Percentiles rank a stretch among this genome's conserved stretches.
These are phyloP conservation scores for Toxoplasma gondii DNA, from an alignment of 169 alveolate genomes.

Conservation along the genomic window DNA sequence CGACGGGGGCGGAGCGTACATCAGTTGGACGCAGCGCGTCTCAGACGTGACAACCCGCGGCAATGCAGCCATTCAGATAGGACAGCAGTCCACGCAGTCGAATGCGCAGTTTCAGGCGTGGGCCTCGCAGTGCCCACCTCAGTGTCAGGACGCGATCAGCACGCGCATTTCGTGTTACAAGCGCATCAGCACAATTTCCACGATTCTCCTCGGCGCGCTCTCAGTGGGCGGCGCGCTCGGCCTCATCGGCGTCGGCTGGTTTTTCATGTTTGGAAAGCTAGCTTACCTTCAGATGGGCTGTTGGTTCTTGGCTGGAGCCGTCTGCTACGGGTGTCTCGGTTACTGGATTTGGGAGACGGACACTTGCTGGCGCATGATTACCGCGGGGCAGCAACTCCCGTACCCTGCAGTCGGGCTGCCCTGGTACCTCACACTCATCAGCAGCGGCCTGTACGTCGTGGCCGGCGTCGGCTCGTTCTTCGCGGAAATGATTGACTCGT, in stretches of 20 bases:
- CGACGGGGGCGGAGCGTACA: constrained; percentile 25
- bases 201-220: constrained; percentile 32
- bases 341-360: constrained; percentile 51
- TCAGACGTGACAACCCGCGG: not conserved
- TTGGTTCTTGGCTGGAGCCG: not conserved
- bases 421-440: not conserved
- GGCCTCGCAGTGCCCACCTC: constrained; percentile 67
- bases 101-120: constrained; percentile 54
- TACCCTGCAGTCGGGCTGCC: constrained; percentile 7
- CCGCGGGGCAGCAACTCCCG: constrained; percentile 43
- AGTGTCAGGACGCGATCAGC: constrained; percentile 61
- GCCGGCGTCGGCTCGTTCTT: not conserved
- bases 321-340: constrained; percentile 16
- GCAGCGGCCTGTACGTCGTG: not conserved
- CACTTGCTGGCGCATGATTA: constrained; percentile 45
- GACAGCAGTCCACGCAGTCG: constrained; percentile 45
- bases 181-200: constrained; percentile 35
- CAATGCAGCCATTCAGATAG: constrained; percentile 33
- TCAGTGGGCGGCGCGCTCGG: constrained; percentile 27
- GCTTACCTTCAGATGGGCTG: constrained; percentile 15
- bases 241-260: constrained; percentile 43
- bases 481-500: constrained; percentile 40
- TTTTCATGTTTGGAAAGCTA: constrained; percentile 46
- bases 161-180: constrained; percentile 60
- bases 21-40: constrained; percentile 54